Base-by-base conservation (phyloP, 2,329 filamentous ascomycete species). In the Rachicladosporium sp. region DNA sequence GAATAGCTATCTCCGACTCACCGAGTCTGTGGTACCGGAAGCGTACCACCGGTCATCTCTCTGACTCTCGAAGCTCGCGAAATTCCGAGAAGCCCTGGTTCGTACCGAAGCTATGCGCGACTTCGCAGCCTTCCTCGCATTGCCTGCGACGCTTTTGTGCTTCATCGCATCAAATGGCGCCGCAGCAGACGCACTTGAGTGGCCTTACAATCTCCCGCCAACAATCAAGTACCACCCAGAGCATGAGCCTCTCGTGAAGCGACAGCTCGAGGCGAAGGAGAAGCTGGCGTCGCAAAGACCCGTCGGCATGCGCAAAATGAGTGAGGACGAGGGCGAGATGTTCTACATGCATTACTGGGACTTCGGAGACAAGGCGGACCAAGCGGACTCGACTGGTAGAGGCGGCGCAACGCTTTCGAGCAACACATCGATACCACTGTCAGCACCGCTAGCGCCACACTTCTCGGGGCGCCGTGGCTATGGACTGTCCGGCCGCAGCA, bases 241-340 rank as follows among this genome's bases (percentile, higher is more conserved):
- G 46, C 63, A 70, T 34, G 65, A 68, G 40, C 47, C 52, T 3
- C 56, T 60, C 39, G 54, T 63, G 6, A 65, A 64, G 43, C 55
- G 65, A 27, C 58, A 61, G n/a, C 41, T 64, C 9, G 55, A 61
- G 38, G 57, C 61, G 31, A 59, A 58, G 45, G 58, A 62, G 47
- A 58, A 51, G 45, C 52, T 68, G 38, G 56, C 48, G 48, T 49
- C 47, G 49, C 58, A 62, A 52, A 58, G 50, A 31, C 80, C 80
- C 0, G 70, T 73, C 1, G 82, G 74, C 1, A 68, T 88, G 40
- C 74, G 73, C 54, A 87, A 87, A 55, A 83, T 88, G 74, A 69
- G 75, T 35, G 68, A 68, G 4, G 78, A 86, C 53, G 72, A 76
- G 37, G 74, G 74, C 44, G 80, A 84, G 55, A 91, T 85, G 68